Percentiles rank a stretch among this genome's conserved stretches.
These are phyloP conservation scores for Diaporthe sp. DNA, from an alignment of 2,329 filamentous ascomycete species.

Conservation along the genomic window DNA sequence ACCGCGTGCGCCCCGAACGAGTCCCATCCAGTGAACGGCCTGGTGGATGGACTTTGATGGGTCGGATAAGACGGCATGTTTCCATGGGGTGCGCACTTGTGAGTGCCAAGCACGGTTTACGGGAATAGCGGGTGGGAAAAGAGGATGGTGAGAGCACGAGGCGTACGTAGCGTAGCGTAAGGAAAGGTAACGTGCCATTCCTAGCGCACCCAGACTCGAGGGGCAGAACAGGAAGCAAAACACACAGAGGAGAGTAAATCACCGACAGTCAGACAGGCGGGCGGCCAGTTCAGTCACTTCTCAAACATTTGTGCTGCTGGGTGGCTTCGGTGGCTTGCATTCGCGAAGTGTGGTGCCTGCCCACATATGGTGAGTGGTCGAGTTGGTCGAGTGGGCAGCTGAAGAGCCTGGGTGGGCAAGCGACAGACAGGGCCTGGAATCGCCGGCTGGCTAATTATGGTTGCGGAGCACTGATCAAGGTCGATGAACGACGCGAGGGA, in stretches of 20 bases:
- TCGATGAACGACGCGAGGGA: conserved; percentile 10
- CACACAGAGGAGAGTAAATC: background rate
- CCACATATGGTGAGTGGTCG: background rate
- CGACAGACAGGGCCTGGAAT: conserved; percentile 15
- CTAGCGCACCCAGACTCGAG: background rate
- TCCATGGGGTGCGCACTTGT: conserved; percentile 15
- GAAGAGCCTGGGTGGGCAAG: no score
- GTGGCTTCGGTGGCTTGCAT: conserved; percentile 21
- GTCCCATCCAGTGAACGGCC: background rate
- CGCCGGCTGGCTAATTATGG: conserved; percentile 31
- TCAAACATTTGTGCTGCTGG: background rate
- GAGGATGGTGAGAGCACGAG: conserved; percentile 20
- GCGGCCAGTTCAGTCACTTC: background rate
- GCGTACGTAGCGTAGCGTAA: conserved; percentile 17
- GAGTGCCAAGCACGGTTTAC: conserved; percentile 27
- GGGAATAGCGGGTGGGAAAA: conserved; percentile 17
- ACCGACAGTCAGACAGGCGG: background rate
- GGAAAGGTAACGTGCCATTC: conserved; percentile 21
- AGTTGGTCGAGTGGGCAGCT: background rate
- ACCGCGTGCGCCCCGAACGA: background rate
- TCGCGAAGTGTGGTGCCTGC: background rate
- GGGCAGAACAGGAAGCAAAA: background rate
- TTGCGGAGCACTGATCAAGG: conserved; percentile 5
- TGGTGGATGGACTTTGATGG: background rate
- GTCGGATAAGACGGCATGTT: conserved; percentile 28